Evolutionary conservation across 2,329 filamentous ascomycete genomes (phyloP), one percentile per base, ranked within the genome.

Genomic region (Seiridium cupressi): DNA sequence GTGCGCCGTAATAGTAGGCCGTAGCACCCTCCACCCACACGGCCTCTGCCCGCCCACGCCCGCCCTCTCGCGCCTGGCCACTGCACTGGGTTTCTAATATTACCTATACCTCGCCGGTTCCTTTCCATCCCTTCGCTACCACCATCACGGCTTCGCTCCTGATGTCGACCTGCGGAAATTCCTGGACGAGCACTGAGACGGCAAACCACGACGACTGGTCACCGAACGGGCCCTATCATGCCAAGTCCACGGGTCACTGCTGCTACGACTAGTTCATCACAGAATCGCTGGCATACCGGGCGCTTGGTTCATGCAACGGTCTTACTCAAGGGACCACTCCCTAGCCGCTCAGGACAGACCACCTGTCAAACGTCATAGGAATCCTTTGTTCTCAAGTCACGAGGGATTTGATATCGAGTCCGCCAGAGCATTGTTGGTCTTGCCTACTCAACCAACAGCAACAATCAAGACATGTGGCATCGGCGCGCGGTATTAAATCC

Each of bases 291-390:
- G 31, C 10, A 7, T 26, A 38, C 9, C 18, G 35, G 65, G 63
- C 61, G 62, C 63, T 64, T 63, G 63, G 64, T 69, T 66, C 64
- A 73, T 73, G 70, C 68, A 69, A 66, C 68, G 60, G 48, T 58
- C 62, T 62, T 60, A 62, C 62, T 63, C 61, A 61, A 69, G 61
- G 51, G 61, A 66, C 54, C 64, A 64, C 53, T 65, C 63, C 60
- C 63, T 64, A 60, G 58, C 60, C 63, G 63, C 60, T 60, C 62
- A 65, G 60, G 64, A 65, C 64, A 66, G 54, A 63, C 63, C 66
- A 61, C 63, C 64, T 63, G 48, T 61, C 64, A 60, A 63, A 62
- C 64, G 59, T 68, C 66, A 65, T 67, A 65, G 46, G 38, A 42
- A 42, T 57, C 55, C 18, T 55, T 36, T 51, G 49, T 51, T 31